Evolutionary conservation across 352 stramenopile species (phyloP), one percentile per base, ranked within the genome.

Genomic region (Pelagophyceae sp.): DNA sequence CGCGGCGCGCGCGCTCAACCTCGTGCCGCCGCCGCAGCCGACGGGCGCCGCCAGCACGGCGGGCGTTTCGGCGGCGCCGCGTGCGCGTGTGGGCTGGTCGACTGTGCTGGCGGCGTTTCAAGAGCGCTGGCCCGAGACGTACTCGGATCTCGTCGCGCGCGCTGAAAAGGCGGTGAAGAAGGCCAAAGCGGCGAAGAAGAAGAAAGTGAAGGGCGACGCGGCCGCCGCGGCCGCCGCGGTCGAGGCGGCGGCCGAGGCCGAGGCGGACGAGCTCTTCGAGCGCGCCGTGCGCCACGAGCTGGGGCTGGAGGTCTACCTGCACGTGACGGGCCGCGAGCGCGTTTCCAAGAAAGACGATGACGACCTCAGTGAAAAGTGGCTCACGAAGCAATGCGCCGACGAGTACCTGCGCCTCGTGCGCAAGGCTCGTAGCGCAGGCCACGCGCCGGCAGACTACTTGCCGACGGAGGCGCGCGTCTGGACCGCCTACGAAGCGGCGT

Each of bases 401-500:
- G 32, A 72, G 17, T 77, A 31, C 45, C 61, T 82, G 31, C 32
- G 69, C 0, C 27, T 82, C 20, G 50, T 82, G 0, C 0, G 25
- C 27, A 77, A 80, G 25, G 78, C 50, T 51, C 32, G 75, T 27
- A 72, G 72, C 15, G 67, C 69, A 32, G 38, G 72, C 23, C 79
- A 82, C 37, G 65, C 32, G 37, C 71, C 70, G 11, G 64, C 71
- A 33, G 79, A 82, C 0, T 82, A 82, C 40, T 23, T 54, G 11
- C 11, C 11, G 45, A 23, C 11, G 45, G 45, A 54, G 11, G 45
- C 11, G 11, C 11, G 11, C 11, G 23, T 54, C 45, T 54, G 45
- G 45, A 23, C 69, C n/a, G 38, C 80, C 1, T 82, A 81, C 74
- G 79, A 82, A 0, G 1, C 29, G 38, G 31, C 72, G 19, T 67